Percentiles rank a stretch among this genome's conserved stretches.
Conservation (phyloP, 2,329 filamentous ascomycete genomes). For the Escovopsis sp. region DNA sequence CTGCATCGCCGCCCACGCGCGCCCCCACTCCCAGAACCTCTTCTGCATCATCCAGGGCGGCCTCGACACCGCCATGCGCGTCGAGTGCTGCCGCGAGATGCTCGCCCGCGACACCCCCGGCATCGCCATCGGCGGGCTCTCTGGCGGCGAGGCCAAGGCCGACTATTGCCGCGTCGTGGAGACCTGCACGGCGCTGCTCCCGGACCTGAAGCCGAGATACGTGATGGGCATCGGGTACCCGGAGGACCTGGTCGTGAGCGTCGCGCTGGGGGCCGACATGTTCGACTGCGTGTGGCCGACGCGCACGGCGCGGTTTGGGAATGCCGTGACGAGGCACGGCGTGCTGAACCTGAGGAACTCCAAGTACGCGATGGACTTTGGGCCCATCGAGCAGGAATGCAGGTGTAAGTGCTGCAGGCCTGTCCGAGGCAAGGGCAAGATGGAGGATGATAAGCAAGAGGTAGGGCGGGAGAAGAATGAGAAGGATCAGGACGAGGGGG, state of each 20-base stretch:
- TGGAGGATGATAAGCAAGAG: too few species aligned
- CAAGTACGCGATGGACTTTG: conserved; percentile 63
- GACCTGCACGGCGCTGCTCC: conserved; percentile 71
- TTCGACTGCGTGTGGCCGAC: conserved; percentile 99
- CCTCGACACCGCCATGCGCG: conserved; percentile 71
- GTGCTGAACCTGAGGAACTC: conserved; percentile 74
- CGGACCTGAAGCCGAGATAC: conserved; percentile 87
- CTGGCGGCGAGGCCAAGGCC: conserved; percentile 84
- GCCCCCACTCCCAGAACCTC: conserved; percentile 72
- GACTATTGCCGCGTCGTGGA: conserved; percentile 85
- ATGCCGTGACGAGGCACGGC: conserved; percentile 70
- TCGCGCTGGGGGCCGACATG: conserved; percentile 94
- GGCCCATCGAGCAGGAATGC: conserved; percentile 70
- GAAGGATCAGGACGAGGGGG: conserved; percentile 40
- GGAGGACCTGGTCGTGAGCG: conserved; percentile 84
- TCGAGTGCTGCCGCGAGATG: conserved; percentile 76
- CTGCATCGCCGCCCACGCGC: conserved; percentile 78
- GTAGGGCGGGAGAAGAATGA: too few species aligned
- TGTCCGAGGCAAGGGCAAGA: too few species aligned
- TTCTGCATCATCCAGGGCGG: conserved; percentile 99
- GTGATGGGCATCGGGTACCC: conserved; percentile 99
- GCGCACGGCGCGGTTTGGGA: conserved; percentile 87
- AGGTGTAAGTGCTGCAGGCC: conserved; percentile 64
- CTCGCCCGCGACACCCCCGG: conserved; percentile 80
- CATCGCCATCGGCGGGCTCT: conserved; percentile 89